Evolutionary conservation across 1,284 basidiomycete genomes (phyloP).

Genomic region (Ceratobasidium sp.): DNA sequence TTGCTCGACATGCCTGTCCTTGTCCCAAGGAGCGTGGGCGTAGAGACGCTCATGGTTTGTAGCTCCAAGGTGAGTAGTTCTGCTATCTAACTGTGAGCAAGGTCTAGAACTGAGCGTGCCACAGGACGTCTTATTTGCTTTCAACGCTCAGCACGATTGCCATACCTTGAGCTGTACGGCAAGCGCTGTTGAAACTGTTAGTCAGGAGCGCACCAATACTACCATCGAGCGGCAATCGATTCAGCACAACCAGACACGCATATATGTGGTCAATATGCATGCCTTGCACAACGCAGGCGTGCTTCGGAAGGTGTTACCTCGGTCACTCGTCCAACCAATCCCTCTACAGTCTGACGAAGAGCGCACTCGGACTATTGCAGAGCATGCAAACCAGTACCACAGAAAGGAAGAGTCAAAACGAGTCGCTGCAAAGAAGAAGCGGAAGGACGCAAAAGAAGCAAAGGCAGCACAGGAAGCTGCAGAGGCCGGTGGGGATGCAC

Average conservation of each 20-base stretch:
- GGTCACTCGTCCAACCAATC: slow-evolving; percentile 62
- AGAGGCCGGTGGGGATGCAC: too few relatives aligned
- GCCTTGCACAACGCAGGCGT: slow-evolving; percentile 59
- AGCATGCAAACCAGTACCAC: background rate
- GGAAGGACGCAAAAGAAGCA: background rate
- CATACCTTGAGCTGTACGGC: slow-evolving; percentile 46
- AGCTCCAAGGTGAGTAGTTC: background rate
- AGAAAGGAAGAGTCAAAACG: background rate
- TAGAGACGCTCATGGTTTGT: background rate
- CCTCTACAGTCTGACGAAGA: background rate
- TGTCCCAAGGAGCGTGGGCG: background rate
- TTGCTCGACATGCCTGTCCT: slow-evolving; percentile 12
- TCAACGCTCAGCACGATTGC: slow-evolving; percentile 52
- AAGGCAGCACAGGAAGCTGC: background rate
- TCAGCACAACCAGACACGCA: slow-evolving; percentile 52
- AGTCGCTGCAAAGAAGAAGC: background rate
- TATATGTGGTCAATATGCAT: slow-evolving; percentile 57
- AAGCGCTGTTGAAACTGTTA: slow-evolving; percentile 51
- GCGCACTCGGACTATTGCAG: background rate
- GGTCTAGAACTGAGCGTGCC: background rate
- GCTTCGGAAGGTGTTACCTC: slow-evolving; percentile 58
- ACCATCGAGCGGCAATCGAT: slow-evolving; percentile 51
- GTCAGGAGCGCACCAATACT: slow-evolving; percentile 56
- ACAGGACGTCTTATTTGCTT: slow-evolving; percentile 52
- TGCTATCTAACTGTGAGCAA: background rate